phyloP scores from a whole-genome alignment of 163 green algal genomes.

The Scenedesmus sp. region DNA sequence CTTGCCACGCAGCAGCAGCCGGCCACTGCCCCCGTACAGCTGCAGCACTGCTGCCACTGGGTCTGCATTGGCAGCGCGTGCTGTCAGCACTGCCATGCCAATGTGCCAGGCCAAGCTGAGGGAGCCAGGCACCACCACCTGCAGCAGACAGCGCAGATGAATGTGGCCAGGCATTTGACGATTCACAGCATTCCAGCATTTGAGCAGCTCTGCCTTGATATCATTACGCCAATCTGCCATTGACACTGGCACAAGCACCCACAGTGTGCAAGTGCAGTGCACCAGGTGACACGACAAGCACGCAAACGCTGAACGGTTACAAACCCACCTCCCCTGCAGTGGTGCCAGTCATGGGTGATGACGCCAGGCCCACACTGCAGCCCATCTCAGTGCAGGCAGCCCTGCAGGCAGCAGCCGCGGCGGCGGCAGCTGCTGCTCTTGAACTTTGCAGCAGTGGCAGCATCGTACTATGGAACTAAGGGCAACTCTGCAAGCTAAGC shows the following conservation, averaged over 20 bases:
- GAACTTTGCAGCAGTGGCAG: not conserved
- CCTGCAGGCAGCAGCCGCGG: not conserved
- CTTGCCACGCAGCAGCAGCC: conserved; percentile 59
- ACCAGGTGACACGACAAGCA: not conserved
- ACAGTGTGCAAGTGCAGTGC: not conserved
- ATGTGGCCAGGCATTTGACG: not conserved
- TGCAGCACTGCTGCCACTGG: conserved; percentile 44
- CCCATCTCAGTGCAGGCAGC: conserved; percentile 65
- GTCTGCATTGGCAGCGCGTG: conserved; percentile 49
- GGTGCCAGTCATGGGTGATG: conserved; percentile 51
- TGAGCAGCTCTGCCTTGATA: not conserved
- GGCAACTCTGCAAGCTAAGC: too few relatives aligned
- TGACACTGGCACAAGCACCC: too few relatives aligned
- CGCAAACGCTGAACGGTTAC: not conserved
- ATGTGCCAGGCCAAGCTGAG: conserved; percentile 63
- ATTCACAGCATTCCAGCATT: not conserved
- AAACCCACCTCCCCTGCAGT: conserved; percentile 36
- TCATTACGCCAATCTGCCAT: too few relatives aligned
- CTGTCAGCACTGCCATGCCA: conserved; percentile 50
- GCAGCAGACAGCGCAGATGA: not conserved
- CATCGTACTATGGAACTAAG: too few relatives aligned
- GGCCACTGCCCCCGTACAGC: conserved; percentile 43
- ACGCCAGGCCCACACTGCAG: conserved; percentile 57
- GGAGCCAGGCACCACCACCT: conserved; percentile 53
- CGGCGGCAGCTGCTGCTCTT: too few relatives aligned